These are phyloP conservation scores for Malus orientalis DNA, from an alignment of 306 rosid species.

Conservation along the genomic window DNA sequence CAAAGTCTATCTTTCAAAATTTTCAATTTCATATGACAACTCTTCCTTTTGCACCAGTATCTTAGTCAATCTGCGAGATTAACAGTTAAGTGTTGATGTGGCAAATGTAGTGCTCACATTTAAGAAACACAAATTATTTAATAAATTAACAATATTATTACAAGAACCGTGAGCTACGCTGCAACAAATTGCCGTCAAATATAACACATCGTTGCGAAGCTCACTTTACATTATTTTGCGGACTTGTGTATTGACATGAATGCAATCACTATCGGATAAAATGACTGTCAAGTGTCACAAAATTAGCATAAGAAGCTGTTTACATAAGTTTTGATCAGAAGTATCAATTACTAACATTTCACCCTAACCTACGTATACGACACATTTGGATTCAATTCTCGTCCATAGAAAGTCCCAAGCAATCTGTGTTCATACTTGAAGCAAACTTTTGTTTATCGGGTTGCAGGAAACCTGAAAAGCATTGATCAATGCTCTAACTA, in stretches of 20 bases:
- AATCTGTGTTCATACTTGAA: not conserved
- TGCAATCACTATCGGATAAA: not conserved
- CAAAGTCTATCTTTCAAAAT: too few species aligned
- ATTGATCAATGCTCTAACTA: constrained; percentile 2
- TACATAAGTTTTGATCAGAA: not conserved
- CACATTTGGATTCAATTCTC: not conserved
- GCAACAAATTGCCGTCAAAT: not conserved
- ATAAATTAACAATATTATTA: too few species aligned
- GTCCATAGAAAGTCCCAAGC: not conserved
- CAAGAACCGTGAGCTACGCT: not conserved
- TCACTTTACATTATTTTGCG: not conserved
- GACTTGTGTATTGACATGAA: not conserved
- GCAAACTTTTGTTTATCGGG: not conserved
- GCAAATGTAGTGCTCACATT: too few species aligned
- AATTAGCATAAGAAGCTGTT: not conserved
- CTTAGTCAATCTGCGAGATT: too few species aligned
- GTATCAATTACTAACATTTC: not conserved
- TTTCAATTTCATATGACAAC: too few species aligned
- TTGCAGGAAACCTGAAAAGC: not conserved
- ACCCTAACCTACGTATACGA: not conserved
- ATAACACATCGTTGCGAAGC: too few species aligned
- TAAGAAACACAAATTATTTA: too few species aligned
- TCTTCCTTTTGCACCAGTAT: too few species aligned
- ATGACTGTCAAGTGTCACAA: not conserved
- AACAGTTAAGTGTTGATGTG: too few species aligned